Evolutionary conservation across 768 basidiomycete genomes (phyloP), one percentile per base, ranked within the genome.

Genomic region (Cantharellus cinnabarinus): DNA sequence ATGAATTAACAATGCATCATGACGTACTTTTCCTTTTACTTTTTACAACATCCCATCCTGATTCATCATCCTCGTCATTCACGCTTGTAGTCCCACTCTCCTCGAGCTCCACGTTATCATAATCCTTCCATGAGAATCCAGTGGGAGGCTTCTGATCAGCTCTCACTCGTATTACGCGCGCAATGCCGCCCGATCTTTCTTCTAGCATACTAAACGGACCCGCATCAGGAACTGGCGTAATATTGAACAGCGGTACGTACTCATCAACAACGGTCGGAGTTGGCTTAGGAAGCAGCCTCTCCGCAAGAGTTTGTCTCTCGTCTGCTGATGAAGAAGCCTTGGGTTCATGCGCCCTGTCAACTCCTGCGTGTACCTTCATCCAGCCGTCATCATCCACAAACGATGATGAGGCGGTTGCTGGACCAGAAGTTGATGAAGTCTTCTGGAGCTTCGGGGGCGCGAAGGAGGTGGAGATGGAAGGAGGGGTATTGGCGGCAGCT

Each of bases 51-150:
- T 79, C 83, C 88, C 86, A 89, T 15, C 73, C 74, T 29, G 20
- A 29, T 2, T 80, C 83, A 56, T 82, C 85, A 58, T 85, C 85
- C 66, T 84, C 85, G 37, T 77, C 79, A 60, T 80, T 82, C 3
- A 77, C 79, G 50, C 80, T 80, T 55, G 75, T 75, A n/a, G 73
- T 74, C 5, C 70, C 74, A 42, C n/a, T 41, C 20, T 40, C 57
- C 14, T 57, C 51, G 37, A 51, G 62, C 39, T 62, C 29, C 78
- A 58, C 78, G 57, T 85, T 82, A 59, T 86, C 85, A 65, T 86
- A 86, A 70, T 87, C 84, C 0, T 70, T 80, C 85, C 82, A 85
- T 0, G 82, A 78, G 67, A 82, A 83, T 0, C 84, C 83, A 3
- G 72, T 68, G 4, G 77, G 79, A 14, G 83, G 81, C 48, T 73